These are phyloP conservation scores for Bruguiera gymnorhiza DNA, from an alignment of 345 rosid species.

Conservation along the genomic window DNA sequence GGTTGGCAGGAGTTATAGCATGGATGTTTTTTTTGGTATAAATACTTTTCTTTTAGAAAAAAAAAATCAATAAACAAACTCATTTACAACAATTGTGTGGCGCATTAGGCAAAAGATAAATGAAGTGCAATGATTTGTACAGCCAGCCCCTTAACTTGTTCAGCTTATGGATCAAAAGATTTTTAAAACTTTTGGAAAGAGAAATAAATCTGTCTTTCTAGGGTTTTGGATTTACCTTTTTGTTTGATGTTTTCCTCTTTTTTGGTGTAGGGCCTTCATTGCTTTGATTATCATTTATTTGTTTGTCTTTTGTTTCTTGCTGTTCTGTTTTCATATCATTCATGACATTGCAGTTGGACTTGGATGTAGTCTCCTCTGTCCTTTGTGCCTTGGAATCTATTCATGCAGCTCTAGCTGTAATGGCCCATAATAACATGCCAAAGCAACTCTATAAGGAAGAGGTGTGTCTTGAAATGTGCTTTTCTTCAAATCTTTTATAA, in stretches of 20 bases:
- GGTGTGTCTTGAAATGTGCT: conserved; percentile 43
- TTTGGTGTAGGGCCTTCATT: not conserved
- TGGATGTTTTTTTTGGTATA: too few species aligned
- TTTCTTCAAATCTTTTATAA: not conserved
- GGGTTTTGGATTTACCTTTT: not conserved
- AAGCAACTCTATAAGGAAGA: conserved; percentile 95
- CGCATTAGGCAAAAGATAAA: too few species aligned
- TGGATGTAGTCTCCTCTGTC: conserved; percentile 56
- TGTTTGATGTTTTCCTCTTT: not conserved
- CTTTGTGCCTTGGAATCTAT: conserved; percentile 93
- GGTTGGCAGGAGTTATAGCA: not conserved
- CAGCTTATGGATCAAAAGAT: not conserved
- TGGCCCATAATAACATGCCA: conserved; percentile 90
- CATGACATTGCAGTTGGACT: conserved; percentile 60
- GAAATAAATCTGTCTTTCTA: too few species aligned
- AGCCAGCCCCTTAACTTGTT: not conserved
- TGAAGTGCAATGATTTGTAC: not conserved
- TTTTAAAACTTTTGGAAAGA: not conserved
- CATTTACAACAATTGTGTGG: too few species aligned
- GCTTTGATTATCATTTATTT: conserved; percentile 5
- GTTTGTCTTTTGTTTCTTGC: conserved; percentile 6
- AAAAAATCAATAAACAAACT: too few species aligned
- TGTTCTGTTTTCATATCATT: not conserved
- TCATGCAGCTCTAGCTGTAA: conserved; percentile 85
- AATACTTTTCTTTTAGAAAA: too few species aligned